Conservation (phyloP, 2,329 filamentous ascomycete species). For the Ophiocordyceps robertsii region DNA sequence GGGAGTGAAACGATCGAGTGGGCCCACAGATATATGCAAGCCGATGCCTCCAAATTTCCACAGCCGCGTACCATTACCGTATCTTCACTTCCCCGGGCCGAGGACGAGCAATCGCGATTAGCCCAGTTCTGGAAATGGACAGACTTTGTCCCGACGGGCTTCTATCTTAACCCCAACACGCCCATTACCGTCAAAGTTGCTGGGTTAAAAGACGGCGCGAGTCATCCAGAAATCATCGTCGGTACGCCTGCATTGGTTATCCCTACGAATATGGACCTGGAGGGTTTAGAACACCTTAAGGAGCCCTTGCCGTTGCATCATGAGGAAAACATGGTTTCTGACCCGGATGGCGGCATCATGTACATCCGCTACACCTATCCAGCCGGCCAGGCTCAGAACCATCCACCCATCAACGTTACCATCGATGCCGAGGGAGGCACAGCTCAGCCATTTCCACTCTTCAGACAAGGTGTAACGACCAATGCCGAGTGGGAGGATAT, state of each 20-base stretch:
- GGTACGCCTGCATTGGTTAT: conserved; percentile 1
- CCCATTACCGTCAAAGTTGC: background rate
- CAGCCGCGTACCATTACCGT: background rate
- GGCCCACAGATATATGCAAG: background rate
- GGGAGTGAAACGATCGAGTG: too few relatives aligned
- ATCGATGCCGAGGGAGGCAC: background rate
- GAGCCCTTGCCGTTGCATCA: background rate
- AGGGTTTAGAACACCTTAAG: too few relatives aligned
- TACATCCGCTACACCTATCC: conserved; percentile 2
- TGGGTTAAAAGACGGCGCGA: background rate
- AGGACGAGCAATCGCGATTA: background rate
- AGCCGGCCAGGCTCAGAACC: background rate
- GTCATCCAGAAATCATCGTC: background rate
- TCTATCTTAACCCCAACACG: background rate
- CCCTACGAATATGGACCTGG: too few relatives aligned
- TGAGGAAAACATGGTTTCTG: background rate
- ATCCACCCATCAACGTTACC: background rate
- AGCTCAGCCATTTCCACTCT: conserved; percentile 3
- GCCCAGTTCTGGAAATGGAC: conserved; percentile 1
- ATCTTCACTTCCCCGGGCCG: background rate
- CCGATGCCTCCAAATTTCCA: background rate
- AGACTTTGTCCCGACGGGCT: conserved; percentile 2
- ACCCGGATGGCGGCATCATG: conserved; percentile 1
- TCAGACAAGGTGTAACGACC: conserved; percentile 1
- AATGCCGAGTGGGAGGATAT: background rate